Evolutionary conservation across 2,329 filamentous ascomycete species (phyloP).

Genomic region (Penicillium sp.): DNA sequence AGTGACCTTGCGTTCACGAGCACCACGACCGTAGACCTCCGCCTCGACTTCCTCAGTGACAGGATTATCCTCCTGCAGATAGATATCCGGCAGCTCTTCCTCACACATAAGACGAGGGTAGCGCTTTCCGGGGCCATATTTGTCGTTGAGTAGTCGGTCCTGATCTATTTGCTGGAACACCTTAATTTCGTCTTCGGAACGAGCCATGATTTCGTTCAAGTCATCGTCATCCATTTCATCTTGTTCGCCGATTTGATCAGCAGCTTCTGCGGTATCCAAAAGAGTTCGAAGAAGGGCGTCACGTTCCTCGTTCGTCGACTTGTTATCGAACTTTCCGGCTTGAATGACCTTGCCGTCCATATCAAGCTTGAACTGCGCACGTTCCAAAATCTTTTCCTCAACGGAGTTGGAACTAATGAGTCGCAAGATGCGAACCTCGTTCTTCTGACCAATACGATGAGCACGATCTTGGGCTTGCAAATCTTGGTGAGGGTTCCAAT

Average conservation of each 20-base stretch:
- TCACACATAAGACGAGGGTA: conserved; percentile 82
- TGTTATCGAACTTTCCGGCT: conserved; percentile 98
- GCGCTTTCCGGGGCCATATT: conserved; percentile 70
- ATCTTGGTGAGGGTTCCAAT: conserved; percentile 99
- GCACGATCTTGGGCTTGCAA: conserved; percentile 98
- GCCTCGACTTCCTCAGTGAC: conserved; percentile 72
- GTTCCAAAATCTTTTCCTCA: conserved; percentile 96
- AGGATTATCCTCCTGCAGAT: conserved; percentile 81
- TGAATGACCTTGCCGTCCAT: conserved; percentile 99
- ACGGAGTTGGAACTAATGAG: conserved; percentile 96
- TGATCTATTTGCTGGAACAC: conserved; percentile 83
- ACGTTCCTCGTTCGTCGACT: conserved; percentile 96
- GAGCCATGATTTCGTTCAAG: conserved; percentile 89
- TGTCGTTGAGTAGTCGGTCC: conserved; percentile 64
- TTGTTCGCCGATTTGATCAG: conserved; percentile 74
- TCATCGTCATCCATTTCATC: conserved; percentile 99
- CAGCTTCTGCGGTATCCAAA: conserved; percentile 73
- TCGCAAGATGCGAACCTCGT: conserved; percentile 93
- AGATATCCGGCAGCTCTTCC: conserved; percentile 88
- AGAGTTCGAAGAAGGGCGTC: conserved; percentile 94
- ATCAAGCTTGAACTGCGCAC: conserved; percentile 95
- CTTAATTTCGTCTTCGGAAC: conserved; percentile 74
- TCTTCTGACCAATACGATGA: conserved; percentile 99
- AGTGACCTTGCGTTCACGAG: conserved; percentile 90
- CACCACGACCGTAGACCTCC: conserved; percentile 82